Evolutionary conservation across 2,329 filamentous ascomycete genomes (phyloP), one percentile per base, ranked within the genome.

Genomic region (Cladosporium sp.): DNA sequence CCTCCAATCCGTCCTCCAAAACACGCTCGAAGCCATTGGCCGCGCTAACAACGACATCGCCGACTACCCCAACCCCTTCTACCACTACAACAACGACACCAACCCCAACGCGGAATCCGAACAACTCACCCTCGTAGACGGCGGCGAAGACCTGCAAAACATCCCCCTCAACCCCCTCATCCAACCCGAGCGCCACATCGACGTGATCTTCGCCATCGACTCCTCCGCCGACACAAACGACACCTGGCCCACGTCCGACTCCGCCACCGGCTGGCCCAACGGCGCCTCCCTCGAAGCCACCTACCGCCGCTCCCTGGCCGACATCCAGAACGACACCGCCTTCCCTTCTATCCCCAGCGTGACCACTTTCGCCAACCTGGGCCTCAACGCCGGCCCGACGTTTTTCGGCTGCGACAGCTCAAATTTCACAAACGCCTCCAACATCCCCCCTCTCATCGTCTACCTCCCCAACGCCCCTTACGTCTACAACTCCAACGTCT

Each of bases 361-460:
- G 44, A 87, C 89, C 69, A 90, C 87, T 0, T 89, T 93, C 64
- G 73, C 92, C 57, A 90, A 90, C 64, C 74, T 88, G 0, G 85
- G 85, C 4, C 72, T 92, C 4, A 92, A 90, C 74, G 79, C 74
- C 53, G 78, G 76, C 3, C 88, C 38, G 11, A 41, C 38, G 1
- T 91, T 92, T 75, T 93, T 93, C 64, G 88, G 88, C 37, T 93
- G 88, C 69, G 72, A 89, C 64, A 89, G 89, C 68, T 75, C 80
- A 41, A 82, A 82, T 0, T 22, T n/a, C 7, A 61, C 70, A 18
- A 70, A 79, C 0, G 22, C 4, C 22, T 27, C 22, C 9, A 5
- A 5, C 5, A 5, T 27, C 9, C 4, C 5, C 9, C 89, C 90
- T 0, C 70, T 96, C 1, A 74, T 96, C 55, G 88, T 96, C 56